A percentile compares a stretch with the other conserved stretches of the same genome.
These are phyloP conservation scores for Mycosphaerella arachidis DNA, from an alignment of 2,329 filamentous ascomycete genomes.

Conservation along the genomic window DNA sequence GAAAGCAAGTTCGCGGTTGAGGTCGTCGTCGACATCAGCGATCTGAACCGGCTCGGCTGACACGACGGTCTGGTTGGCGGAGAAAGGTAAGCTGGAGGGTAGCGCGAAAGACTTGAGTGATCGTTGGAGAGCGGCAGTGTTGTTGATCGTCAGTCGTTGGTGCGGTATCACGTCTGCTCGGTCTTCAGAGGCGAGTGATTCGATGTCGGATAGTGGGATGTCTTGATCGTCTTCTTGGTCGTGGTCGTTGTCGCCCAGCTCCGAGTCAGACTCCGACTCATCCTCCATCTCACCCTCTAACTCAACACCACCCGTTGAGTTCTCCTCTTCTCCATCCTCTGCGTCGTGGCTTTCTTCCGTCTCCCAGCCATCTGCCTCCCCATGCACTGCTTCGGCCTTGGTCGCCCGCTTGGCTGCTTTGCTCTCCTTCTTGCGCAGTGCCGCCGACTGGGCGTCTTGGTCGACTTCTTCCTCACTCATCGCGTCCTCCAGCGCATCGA, in stretches of 20 bases:
- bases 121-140: constrained; percentile 77
- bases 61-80: constrained; percentile 72
- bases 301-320: constrained; percentile 32
- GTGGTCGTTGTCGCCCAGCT: constrained; percentile 39
- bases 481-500: constrained; percentile 25
- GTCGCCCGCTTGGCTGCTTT: constrained; percentile 31
- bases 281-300: constrained; percentile 31
- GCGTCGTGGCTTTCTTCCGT: constrained; percentile 29
- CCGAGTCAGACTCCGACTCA: constrained; percentile 34
- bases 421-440: constrained; percentile 14
- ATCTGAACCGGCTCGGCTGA: constrained; percentile 67
- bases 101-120: constrained; percentile 75
- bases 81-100: constrained; percentile 69
- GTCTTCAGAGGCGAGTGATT: constrained; percentile 72
- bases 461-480: constrained; percentile 27
- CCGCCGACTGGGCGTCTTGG: constrained; percentile 18
- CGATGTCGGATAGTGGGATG: constrained; percentile 82
- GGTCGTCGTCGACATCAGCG: constrained; percentile 81
- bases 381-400: constrained; percentile 26
- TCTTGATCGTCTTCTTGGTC: constrained; percentile 78
- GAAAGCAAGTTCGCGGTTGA: constrained; percentile 87
- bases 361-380: constrained; percentile 30
- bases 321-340: constrained; percentile 39
- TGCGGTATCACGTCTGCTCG: constrained; percentile 83
- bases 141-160: constrained; percentile 95